Evolutionary conservation across 1,284 basidiomycete genomes (phyloP), one percentile per base, ranked within the genome.

Genomic region (Tetrapyrgos nigripes): DNA sequence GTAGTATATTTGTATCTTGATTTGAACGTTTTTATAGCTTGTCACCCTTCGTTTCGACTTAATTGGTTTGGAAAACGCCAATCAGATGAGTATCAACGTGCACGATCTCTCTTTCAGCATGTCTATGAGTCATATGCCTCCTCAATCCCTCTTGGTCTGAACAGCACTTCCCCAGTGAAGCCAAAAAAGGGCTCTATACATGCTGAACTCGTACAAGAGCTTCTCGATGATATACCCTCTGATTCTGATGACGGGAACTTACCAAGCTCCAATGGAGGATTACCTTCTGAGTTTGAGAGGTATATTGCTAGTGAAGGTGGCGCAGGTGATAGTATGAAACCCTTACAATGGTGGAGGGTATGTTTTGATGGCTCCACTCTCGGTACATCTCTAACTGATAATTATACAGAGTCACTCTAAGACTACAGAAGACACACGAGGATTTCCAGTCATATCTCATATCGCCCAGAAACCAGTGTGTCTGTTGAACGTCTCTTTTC

Each of bases 401-500:
- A n/a, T n/a, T n/a, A n/a, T n/a, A n/a, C n/a, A 61, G 50, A 66
- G 65, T 0, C n/a, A n/a, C n/a, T n/a, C n/a, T n/a, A n/a, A n/a
- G n/a, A n/a, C n/a, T n/a, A n/a, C n/a, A n/a, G n/a, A n/a, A n/a
- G n/a, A n/a, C n/a, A n/a, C n/a, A n/a, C n/a, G n/a, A n/a, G n/a
- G n/a, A n/a, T n/a, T n/a, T n/a, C n/a, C n/a, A n/a, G n/a, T n/a
- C n/a, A n/a, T n/a, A n/a, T n/a, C n/a, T n/a, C n/a, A n/a, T n/a
- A n/a, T n/a, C n/a, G n/a, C n/a, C n/a, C n/a, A n/a, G 68, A 63
- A 11, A 66, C 68, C 11, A 70, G 67, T 43, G 58, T 70, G 10
- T 62, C 66, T 5, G 65, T 68, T 9, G 66, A 71, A 50, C 57
- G 62, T 0, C 57, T 71, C 2, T 70, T 70, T 55, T 71, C 68